phyloP scores from a whole-genome alignment of 805 yeast species.

The Yarrowia bubula region DNA sequence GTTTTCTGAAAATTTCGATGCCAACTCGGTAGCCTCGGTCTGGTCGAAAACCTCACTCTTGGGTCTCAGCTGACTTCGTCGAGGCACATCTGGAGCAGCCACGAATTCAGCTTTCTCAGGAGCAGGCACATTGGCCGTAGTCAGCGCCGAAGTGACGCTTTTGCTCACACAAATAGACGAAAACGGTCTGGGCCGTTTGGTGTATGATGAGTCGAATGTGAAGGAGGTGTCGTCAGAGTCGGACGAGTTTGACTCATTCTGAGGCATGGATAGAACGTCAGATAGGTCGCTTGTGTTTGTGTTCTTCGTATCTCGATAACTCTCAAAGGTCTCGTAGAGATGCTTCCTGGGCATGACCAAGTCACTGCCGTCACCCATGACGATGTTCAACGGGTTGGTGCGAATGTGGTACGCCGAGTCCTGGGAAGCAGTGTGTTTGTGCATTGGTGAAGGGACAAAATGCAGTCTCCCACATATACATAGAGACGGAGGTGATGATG shows the following conservation, averaged over 20 bases:
- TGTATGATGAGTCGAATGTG: slow-evolving; percentile 9
- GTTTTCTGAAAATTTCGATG: neutral
- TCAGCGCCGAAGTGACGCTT: neutral
- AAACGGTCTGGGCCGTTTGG: slow-evolving; percentile 8
- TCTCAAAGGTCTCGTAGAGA: slow-evolving; percentile 11
- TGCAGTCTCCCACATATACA: slow-evolving; percentile 7
- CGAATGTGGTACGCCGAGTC: slow-evolving; percentile 35
- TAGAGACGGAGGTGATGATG: neutral
- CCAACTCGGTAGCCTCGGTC: neutral
- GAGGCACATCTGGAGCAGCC: neutral
- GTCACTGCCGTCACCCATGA: slow-evolving; percentile 39
- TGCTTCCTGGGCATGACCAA: slow-evolving; percentile 31
- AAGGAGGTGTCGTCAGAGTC: neutral
- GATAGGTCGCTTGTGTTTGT: neutral
- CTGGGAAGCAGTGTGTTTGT: slow-evolving; percentile 32
- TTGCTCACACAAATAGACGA: slow-evolving; percentile 1
- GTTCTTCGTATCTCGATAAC: neutral
- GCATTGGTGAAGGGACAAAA: slow-evolving; percentile 29
- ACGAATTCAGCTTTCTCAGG: slow-evolving; percentile 20
- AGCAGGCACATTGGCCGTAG: slow-evolving; percentile 7
- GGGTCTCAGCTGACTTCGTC: neutral
- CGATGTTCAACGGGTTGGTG: slow-evolving; percentile 40
- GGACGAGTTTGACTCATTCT: neutral
- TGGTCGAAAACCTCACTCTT: slow-evolving; percentile 5
- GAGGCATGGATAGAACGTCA: neutral